Percentiles rank a stretch among this genome's conserved stretches.
Conservation (phyloP, 768 basidiomycete species). For the Boletus pseudo-olivaceus region DNA sequence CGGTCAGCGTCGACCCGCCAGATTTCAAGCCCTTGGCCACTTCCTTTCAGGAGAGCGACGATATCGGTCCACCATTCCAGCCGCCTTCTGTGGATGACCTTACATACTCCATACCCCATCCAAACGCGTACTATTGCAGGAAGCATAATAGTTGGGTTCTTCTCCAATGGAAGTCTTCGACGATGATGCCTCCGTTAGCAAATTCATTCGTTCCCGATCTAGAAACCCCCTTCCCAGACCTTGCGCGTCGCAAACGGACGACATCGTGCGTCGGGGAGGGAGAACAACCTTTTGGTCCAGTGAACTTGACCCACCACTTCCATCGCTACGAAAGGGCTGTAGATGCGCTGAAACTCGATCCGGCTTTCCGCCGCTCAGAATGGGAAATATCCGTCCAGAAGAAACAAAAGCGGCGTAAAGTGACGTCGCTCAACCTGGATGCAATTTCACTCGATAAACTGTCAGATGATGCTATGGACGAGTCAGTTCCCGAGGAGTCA, state of each 20-base stretch:
- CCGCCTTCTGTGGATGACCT: slow-evolving; percentile 61
- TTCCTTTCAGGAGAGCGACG: slow-evolving; percentile 20
- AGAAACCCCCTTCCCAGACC: slow-evolving; percentile 52
- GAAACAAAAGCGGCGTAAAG: slow-evolving; percentile 55
- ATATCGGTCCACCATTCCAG: slow-evolving; percentile 12
- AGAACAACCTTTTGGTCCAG: slow-evolving; percentile 42
- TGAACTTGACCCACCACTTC: slow-evolving; percentile 77
- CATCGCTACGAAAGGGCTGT: slow-evolving; percentile 71
- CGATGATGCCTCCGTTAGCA: slow-evolving; percentile 58
- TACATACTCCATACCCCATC: slow-evolving; percentile 70
- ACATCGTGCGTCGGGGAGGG: slow-evolving; percentile 51
- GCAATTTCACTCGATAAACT: slow-evolving; percentile 19
- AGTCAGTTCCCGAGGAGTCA: slow-evolving; percentile 33
- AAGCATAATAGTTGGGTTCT: slow-evolving; percentile 84
- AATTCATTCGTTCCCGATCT: slow-evolving; percentile 44
- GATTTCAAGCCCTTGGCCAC: slow-evolving; percentile 26
- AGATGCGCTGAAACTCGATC: slow-evolving; percentile 63
- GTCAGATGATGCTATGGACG: slow-evolving; percentile 32
- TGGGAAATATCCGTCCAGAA: slow-evolving; percentile 53
- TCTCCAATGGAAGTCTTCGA: slow-evolving; percentile 63
- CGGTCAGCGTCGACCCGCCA: slow-evolving; percentile 44
- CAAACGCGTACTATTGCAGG: slow-evolving; percentile 79
- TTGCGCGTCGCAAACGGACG: slow-evolving; percentile 44
- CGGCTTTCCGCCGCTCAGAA: slow-evolving; percentile 53
- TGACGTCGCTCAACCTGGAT: slow-evolving; percentile 39